A percentile compares a stretch with the other conserved stretches of the same genome.
Evolutionary conservation across 768 basidiomycete genomes (phyloP).

Genomic region (Chiua virens): DNA sequence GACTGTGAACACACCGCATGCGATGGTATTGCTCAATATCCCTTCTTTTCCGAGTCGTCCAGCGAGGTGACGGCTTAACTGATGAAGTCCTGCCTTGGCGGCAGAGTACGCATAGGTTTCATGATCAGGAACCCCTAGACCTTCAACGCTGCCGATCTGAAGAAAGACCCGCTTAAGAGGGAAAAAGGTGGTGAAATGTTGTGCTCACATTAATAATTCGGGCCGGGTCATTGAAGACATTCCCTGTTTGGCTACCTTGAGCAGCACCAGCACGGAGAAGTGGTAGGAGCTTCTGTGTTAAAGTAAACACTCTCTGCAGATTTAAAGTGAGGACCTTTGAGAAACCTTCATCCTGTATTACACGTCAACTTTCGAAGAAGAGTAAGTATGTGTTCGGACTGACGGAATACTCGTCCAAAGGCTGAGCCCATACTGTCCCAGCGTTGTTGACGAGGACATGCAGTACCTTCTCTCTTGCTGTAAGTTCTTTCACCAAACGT

Average conservation of each 20-base stretch:
- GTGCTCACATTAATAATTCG: constrained; percentile 58
- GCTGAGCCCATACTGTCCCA: constrained; percentile 55
- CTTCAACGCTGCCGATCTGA: constrained; percentile 66
- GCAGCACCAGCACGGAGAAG: constrained; percentile 49
- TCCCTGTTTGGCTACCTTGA: constrained; percentile 37
- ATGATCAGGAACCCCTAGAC: constrained; percentile 47
- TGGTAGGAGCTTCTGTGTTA: constrained; percentile 61
- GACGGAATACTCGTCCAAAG: constrained; percentile 48
- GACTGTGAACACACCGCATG: constrained; percentile 45
- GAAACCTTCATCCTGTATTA: constrained; percentile 50
- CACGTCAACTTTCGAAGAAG: neutral
- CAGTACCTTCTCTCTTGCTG: constrained; percentile 50
- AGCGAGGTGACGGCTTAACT: constrained; percentile 58
- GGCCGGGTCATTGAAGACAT: constrained; percentile 45
- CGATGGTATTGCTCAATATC: constrained; percentile 63
- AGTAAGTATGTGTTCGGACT: constrained; percentile 3
- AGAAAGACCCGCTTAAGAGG: neutral
- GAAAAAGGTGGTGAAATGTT: neutral
- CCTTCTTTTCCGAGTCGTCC: constrained; percentile 55
- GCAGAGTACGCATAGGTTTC: constrained; percentile 69
- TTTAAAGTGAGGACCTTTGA: constrained; percentile 63
- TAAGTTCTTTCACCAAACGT: constrained; percentile 49
- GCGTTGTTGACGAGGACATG: constrained; percentile 67
- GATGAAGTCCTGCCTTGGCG: constrained; percentile 62
- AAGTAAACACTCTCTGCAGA: constrained; percentile 60